A percentile compares a stretch with the other conserved stretches of the same genome.
Evolutionary conservation across 768 basidiomycete species (phyloP).

Genomic region (Hemileccinum rubropunctum): DNA sequence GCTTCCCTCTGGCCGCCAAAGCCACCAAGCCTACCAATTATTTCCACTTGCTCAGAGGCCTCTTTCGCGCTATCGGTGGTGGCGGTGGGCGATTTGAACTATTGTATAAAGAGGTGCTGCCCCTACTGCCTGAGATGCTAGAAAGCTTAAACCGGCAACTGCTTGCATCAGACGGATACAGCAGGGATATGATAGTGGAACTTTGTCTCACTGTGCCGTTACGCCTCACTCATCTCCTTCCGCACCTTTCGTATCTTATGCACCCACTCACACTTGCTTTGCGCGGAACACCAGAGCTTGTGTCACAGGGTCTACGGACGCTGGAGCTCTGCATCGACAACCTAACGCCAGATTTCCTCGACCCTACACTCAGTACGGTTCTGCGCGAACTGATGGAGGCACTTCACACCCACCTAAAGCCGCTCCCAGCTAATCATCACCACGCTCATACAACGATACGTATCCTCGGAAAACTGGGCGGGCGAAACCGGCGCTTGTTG

Average conservation of each 20-base stretch:
- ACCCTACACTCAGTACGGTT: slow-evolving; percentile 91
- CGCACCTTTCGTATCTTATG: slow-evolving; percentile 94
- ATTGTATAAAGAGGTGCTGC: slow-evolving; percentile 93
- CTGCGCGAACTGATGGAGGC: slow-evolving; percentile 94
- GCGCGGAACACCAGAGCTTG: slow-evolving; percentile 81
- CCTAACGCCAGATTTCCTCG: slow-evolving; percentile 94
- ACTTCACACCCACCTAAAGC: slow-evolving; percentile 86
- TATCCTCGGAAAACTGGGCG: slow-evolving; percentile 94
- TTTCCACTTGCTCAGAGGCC: slow-evolving; percentile 84
- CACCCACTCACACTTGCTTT: slow-evolving; percentile 91
- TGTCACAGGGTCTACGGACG: slow-evolving; percentile 93
- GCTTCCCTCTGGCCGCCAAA: slow-evolving; percentile 91
- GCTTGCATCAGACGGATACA: slow-evolving; percentile 74
- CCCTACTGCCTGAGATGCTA: slow-evolving; percentile 94
- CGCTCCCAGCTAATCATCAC: slow-evolving; percentile 82
- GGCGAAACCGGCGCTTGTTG: slow-evolving; percentile 84
- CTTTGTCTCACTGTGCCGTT: slow-evolving; percentile 96
- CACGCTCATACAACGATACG: slow-evolving; percentile 94
- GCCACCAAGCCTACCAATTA: slow-evolving; percentile 90
- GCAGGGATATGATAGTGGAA: slow-evolving; percentile 92
- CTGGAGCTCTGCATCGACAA: slow-evolving; percentile 99
- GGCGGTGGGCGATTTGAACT: slow-evolving; percentile 91
- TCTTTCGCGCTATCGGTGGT: slow-evolving; percentile 92
- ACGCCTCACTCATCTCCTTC: slow-evolving; percentile 91
- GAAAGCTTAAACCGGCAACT: slow-evolving; percentile 92